A percentile compares a stretch with the other conserved stretches of the same genome.
These are phyloP conservation scores for Spraguea lophii DNA, from an alignment of 371 early-diverging fungal genomes.

Conservation along the genomic window DNA sequence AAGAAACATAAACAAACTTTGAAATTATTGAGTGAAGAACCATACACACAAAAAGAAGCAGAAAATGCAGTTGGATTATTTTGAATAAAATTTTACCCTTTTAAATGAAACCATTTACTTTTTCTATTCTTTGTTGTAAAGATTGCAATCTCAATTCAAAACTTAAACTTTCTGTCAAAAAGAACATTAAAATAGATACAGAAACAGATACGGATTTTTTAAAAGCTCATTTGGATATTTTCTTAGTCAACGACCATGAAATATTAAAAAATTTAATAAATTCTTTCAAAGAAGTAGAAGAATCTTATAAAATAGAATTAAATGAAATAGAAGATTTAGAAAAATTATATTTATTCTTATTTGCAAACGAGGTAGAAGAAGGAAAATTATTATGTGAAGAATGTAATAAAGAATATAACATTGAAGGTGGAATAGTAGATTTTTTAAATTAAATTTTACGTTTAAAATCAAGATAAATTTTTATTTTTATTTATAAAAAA, in stretches of 20 bases:
- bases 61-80: slow-evolving; percentile 55
- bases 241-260: not conserved
- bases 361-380: not conserved
- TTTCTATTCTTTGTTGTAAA: too few relatives aligned
- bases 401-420: not conserved
- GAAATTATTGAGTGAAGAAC: slow-evolving; percentile 52
- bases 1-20: slow-evolving; percentile 56
- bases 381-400: not conserved
- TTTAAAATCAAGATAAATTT: too few relatives aligned
- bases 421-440: not conserved
- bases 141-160: too few relatives aligned
- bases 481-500: too few relatives aligned
- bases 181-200: too few relatives aligned
- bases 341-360: not conserved
- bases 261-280: not conserved
- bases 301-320: not conserved
- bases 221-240: not conserved
- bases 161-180: too few relatives aligned
- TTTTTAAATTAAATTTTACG: not conserved
- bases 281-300: not conserved
- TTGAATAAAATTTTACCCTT: not conserved
- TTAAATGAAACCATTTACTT: too few relatives aligned
- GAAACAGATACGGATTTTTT: not conserved
- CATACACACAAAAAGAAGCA: slow-evolving; percentile 69
- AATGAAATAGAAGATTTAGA: not conserved